Evolutionary conservation across 495 filamentous ascomycete species (phyloP).

Genomic region (Talaromyces trachyspermus): DNA sequence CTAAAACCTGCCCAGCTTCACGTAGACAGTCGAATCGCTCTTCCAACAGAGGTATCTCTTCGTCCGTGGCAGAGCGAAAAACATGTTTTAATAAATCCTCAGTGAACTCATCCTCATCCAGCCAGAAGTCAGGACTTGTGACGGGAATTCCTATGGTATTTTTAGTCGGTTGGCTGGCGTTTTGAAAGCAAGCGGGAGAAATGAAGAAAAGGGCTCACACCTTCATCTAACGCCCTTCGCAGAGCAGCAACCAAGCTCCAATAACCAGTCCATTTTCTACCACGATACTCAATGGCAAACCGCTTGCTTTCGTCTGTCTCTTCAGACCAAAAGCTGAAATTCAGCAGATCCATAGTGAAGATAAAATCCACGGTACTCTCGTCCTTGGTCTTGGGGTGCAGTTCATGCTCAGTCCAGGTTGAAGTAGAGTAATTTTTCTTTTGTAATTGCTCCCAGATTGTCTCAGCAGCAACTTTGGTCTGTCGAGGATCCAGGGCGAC

Average conservation of each 20-base stretch:
- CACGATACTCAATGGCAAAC: constrained; percentile 75
- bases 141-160: constrained; percentile 57
- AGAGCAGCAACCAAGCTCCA: constrained; percentile 87
- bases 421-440: constrained; percentile 74
- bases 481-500: constrained; percentile 73
- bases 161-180: neutral
- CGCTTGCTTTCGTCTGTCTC: constrained; percentile 49
- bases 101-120: constrained; percentile 66
- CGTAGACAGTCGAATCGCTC: constrained; percentile 73
- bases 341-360: constrained; percentile 92
- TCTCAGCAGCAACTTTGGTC: constrained; percentile 71
- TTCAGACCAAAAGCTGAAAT: constrained; percentile 94
- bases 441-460: constrained; percentile 74
- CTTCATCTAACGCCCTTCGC: constrained; percentile 83
- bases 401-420: constrained; percentile 78
- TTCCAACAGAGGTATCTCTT: constrained; percentile 77
- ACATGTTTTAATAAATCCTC: constrained; percentile 66
- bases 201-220: constrained; percentile 25
- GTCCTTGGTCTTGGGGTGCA: constrained; percentile 80
- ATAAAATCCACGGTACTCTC: constrained; percentile 80
- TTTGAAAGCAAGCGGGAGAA: neutral
- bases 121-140: constrained; percentile 82
- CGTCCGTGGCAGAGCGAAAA: constrained; percentile 78
- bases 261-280: constrained; percentile 83
- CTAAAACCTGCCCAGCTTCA: constrained; percentile 77